Base-by-base conservation (phyloP, 2,329 filamentous ascomycete species). In the Trichoderma sp. region DNA sequence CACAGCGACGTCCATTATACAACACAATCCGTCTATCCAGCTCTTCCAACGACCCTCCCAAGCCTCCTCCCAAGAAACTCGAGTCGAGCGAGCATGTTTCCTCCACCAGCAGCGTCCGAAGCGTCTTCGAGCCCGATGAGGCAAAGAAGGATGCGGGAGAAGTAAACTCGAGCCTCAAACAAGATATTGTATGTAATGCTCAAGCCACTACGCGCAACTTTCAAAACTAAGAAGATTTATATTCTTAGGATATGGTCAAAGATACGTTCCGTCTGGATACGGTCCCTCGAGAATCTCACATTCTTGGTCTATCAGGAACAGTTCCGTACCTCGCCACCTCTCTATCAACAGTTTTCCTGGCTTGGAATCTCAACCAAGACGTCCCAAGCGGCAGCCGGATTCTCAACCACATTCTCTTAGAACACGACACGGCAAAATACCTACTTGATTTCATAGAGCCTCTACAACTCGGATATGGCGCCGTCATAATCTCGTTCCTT, bases 401-500 rank as follows among this genome's bases (percentile, higher is more conserved):
- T 62, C 75, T 74, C 37, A 76, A 79, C 56, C 37, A 73, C 24
- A 77, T 94, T 67, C 77, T 94, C 70, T 80, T 96, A 73, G 88
- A 85, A 72, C 89, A 89, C 61, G 88, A 93, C 61, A 91, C 87
- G 3, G 94, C 94, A 2, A 88, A 89, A 71, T 82, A 91, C 29
- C 83, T 93, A 68, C 85, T 97, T 11, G 86, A 90, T 73, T 79
- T 93, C 19, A 84, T 97, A 35, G 94, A 97, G 81, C 94, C 94
- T 14, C 82, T 97, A 65, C 95, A 97, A 80, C 87, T 97, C 67
- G 94, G 93, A 70, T 97, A 96, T 75, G 94, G 95, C 68, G 95
- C 94, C 59, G 89, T 96, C 69, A 96, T 97, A 75, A 92, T 97
- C 75, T 97, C 94, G 33, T 97, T 97, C 85, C 87, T 97, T 1